Conservation (phyloP, 768 basidiomycete species). For the Termitomyces sp. region DNA sequence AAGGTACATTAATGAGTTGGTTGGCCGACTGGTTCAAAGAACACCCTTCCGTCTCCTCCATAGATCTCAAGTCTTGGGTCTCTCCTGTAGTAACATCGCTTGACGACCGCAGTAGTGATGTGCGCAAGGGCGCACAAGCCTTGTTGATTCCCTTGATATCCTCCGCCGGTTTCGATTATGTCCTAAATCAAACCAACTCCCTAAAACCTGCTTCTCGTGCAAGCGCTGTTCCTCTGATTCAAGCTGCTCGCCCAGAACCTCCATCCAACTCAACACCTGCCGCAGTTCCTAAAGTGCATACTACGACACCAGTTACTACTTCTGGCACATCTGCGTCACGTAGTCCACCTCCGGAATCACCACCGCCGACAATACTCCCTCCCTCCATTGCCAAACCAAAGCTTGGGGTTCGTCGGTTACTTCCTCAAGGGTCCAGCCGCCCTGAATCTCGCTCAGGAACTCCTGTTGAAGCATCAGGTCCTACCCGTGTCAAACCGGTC, state of each 20-base stretch:
- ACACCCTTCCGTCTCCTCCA: constrained; percentile 41
- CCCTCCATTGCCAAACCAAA: constrained; percentile 41
- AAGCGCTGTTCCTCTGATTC: constrained; percentile 82
- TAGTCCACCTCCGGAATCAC: constrained; percentile 40
- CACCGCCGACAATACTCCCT: constrained; percentile 27
- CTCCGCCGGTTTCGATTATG: constrained; percentile 73
- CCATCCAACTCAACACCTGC: constrained; percentile 4
- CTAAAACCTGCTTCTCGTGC: constrained; percentile 89
- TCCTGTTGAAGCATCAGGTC: constrained; percentile 25
- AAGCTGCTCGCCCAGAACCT: constrained; percentile 63
- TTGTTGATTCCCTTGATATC: constrained; percentile 72
- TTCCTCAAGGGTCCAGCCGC: constrained; percentile 56
- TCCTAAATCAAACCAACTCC: constrained; percentile 79
- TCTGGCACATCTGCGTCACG: constrained; percentile 24
- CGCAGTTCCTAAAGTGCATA: background rate
- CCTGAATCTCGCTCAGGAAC: constrained; percentile 45
- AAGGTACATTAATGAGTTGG: constrained; percentile 76
- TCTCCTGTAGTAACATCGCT: constrained; percentile 65
- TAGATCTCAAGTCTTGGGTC: constrained; percentile 71
- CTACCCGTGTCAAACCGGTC: constrained; percentile 29
- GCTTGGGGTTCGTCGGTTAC: constrained; percentile 63
- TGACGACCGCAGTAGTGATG: constrained; percentile 88
- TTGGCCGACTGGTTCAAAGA: constrained; percentile 73
- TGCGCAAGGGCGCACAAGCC: constrained; percentile 86
- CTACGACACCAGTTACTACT: constrained; percentile 19